Percentiles rank a stretch among this genome's conserved stretches.
Conservation (phyloP, 2,329 filamentous ascomycete species). For the Incumbomyces delicatus region DNA sequence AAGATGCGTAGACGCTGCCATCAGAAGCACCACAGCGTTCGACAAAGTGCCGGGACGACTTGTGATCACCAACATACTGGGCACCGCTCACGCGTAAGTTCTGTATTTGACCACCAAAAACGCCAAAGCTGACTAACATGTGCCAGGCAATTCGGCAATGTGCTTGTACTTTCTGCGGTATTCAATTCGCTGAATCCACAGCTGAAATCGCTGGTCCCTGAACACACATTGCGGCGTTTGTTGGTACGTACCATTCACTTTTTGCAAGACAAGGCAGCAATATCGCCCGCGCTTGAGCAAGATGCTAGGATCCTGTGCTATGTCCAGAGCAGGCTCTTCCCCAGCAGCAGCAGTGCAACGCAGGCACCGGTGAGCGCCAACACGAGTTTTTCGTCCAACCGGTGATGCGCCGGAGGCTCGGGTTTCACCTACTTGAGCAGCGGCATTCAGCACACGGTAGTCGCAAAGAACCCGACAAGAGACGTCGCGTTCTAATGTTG, state of each 20-base stretch:
- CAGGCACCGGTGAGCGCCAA: not conserved
- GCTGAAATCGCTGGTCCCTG: slow-evolving; percentile 50
- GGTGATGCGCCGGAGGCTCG: too few relatives aligned
- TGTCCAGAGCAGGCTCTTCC: slow-evolving; percentile 36
- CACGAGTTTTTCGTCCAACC: slow-evolving; percentile 3
- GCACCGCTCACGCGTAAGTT: slow-evolving; percentile 89
- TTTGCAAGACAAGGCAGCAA: slow-evolving; percentile 57
- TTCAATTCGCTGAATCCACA: slow-evolving; percentile 51
- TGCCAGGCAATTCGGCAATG: slow-evolving; percentile 85
- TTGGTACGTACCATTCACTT: slow-evolving; percentile 68
- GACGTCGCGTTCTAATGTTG: too few relatives aligned
- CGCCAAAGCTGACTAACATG: slow-evolving; percentile 19
- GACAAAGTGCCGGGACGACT: slow-evolving; percentile 55
- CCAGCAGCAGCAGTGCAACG: not conserved
- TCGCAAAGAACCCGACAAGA: too few relatives aligned
- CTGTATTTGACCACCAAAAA: not conserved
- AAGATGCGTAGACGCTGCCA: slow-evolving; percentile 61
- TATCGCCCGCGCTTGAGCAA: slow-evolving; percentile 62
- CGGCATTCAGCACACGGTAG: too few relatives aligned
- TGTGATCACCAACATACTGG: slow-evolving; percentile 92
- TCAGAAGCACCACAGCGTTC: slow-evolving; percentile 79
- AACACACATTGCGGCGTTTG: slow-evolving; percentile 47
- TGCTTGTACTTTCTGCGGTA: slow-evolving; percentile 78
- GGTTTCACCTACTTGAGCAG: too few relatives aligned
- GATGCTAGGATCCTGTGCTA: slow-evolving; percentile 64